Conservation (phyloP, 768 basidiomycete genomes). For the Albatrellus ellisii region DNA sequence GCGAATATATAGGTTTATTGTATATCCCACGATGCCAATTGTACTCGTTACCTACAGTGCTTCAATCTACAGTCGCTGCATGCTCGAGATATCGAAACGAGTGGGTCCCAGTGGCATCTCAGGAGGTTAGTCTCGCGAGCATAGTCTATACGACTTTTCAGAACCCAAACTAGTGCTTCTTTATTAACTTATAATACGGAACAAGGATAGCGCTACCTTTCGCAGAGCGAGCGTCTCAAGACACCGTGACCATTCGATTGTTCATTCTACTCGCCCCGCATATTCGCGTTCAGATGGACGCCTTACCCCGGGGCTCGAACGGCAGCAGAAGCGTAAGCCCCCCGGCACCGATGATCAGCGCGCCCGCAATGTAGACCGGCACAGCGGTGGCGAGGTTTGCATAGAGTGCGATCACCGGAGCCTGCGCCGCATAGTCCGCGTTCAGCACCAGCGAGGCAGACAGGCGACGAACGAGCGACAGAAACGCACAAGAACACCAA, state of each 20-base stretch:
- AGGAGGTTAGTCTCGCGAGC: too few relatives aligned
- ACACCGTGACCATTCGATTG: not conserved
- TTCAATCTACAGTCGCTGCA: too few relatives aligned
- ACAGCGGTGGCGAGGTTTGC: slow-evolving; percentile 49
- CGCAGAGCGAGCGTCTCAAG: too few relatives aligned
- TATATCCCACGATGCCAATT: too few relatives aligned
- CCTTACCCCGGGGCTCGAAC: slow-evolving; percentile 65
- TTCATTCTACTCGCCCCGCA: not conserved
- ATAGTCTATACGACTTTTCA: too few relatives aligned
- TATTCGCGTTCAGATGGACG: slow-evolving; percentile 34
- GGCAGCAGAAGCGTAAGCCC: slow-evolving; percentile 49
- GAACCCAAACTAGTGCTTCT: too few relatives aligned
- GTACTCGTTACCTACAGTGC: too few relatives aligned
- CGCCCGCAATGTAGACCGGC: slow-evolving; percentile 68
- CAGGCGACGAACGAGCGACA: not conserved
- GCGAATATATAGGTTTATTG: too few relatives aligned
- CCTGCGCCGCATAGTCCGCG: slow-evolving; percentile 23
- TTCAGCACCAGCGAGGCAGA: not conserved
- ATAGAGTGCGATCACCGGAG: slow-evolving; percentile 60
- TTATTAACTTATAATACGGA: too few relatives aligned
- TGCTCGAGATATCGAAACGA: too few relatives aligned
- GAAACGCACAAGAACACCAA: slow-evolving; percentile 49
- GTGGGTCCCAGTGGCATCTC: too few relatives aligned
- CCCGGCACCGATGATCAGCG: slow-evolving; percentile 47
- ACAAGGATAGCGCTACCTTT: too few relatives aligned